phyloP scores from a whole-genome alignment of 257 asterid genomes.

The Capsicum baccatum region DNA sequence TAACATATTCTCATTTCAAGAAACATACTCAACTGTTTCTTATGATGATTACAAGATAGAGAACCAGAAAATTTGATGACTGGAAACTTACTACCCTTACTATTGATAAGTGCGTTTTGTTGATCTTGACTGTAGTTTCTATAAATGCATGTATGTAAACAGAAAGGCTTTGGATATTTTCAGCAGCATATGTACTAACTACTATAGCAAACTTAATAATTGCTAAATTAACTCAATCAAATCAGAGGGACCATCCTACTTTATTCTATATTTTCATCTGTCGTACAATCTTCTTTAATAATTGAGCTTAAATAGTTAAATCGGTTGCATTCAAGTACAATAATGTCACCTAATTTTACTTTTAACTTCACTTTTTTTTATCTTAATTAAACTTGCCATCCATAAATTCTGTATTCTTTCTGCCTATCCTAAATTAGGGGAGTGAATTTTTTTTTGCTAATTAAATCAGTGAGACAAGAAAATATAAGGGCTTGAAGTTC shows the following conservation, averaged over 20 bases:
- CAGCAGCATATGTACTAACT: neutral
- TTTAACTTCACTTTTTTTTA: neutral
- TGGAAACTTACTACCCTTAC: too few relatives aligned
- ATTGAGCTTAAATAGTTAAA: neutral
- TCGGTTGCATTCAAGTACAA: neutral
- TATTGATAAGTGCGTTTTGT: too few relatives aligned
- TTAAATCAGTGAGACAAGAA: neutral
- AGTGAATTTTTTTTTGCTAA: neutral
- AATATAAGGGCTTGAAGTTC: neutral
- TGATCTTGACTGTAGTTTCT: too few relatives aligned
- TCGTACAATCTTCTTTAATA: neutral
- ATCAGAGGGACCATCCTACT: conserved; percentile 17
- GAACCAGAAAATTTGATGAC: too few relatives aligned
- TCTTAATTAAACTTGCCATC: neutral
- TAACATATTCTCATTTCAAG: too few relatives aligned
- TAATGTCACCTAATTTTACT: neutral
- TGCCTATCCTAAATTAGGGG: neutral
- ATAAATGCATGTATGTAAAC: neutral
- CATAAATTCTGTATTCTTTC: neutral
- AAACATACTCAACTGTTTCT: too few relatives aligned
- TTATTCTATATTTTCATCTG: neutral
- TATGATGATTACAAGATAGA: too few relatives aligned
- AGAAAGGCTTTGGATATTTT: neutral
- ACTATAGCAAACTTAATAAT: neutral
- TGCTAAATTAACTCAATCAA: neutral